Evolutionary conservation across 257 asterid species (phyloP).

Genomic region (Scutellaria baicalensis): DNA sequence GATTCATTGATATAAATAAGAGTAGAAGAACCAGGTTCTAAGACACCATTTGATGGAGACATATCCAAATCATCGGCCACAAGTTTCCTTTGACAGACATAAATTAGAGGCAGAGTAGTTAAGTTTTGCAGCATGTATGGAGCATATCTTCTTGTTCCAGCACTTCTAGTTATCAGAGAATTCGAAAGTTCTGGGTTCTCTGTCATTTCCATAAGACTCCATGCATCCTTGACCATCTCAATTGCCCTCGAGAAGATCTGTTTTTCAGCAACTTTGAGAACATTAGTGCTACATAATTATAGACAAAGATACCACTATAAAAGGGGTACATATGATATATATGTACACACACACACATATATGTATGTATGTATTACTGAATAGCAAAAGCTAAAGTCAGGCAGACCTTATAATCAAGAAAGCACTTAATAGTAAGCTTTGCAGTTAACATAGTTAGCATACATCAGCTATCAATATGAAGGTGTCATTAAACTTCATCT

Average conservation of each 20-base stretch:
- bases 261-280: constrained; percentile 12
- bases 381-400: constrained; percentile 1
- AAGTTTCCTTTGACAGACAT: constrained; percentile 47
- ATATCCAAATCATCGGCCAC: constrained; percentile 47
- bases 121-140: constrained; percentile 88
- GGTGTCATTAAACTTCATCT: background rate
- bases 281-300: constrained; percentile 16
- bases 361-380: background rate
- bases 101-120: constrained; percentile 71
- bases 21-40: constrained; percentile 74
- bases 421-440: background rate
- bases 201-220: constrained; percentile 30
- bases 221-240: constrained; percentile 62
- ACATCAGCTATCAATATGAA: background rate
- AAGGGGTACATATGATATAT: background rate
- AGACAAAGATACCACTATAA: background rate
- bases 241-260: constrained; percentile 68
- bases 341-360: too few species aligned
- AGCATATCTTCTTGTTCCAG: constrained; percentile 59
- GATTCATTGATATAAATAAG: constrained; percentile 70
- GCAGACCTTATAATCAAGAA: background rate
- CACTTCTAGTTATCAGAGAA: constrained; percentile 37
- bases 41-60: constrained; percentile 48
- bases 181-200: constrained; percentile 34
- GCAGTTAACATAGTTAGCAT: background rate